Base-by-base conservation (phyloP, 192 early-diverging fungal genomes). In the Coemansia sp. region DNA sequence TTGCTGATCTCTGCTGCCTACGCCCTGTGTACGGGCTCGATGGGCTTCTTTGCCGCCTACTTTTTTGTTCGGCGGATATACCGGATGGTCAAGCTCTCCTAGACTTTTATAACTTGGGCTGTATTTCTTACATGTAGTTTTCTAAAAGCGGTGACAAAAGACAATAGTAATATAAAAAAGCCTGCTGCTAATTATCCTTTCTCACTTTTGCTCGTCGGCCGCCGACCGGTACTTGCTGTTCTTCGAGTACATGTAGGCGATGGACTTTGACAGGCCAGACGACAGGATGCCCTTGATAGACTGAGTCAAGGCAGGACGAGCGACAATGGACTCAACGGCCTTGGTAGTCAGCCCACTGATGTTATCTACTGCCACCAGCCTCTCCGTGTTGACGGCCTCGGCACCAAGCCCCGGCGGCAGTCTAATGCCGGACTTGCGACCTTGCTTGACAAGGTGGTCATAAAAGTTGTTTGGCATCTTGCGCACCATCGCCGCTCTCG, bases 281-380 rank as follows among this genome's bases (percentile, higher is more conserved):
- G 96, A 94, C 19, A 96, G 68, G 29, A 98, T 77, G 1, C 98
- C 98, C 80, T 99, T 99, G 60, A 90, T 59, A 27, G 94, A 92
- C 79, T 99, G 97, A 1, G 91, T 88, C 20, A 99, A 65, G 6
- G 96, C 94, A 0, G 96, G 92, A 11, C 86, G 67, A n/a, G 85
- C 79, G 12, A 95, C 89, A 59, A 91, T 93, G 47, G 87, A 68
- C 59, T 77, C 73, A 61, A 89, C 62, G 35, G 89, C 86, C 86
- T 83, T 70, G 43, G 45, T 45, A 32, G 76, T 37, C 51, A 88
- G 59, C 29, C 64, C 32, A 51, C 63, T 36, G 60, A 85, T 69
- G 47, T 80, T 59, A 40, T 63, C 68, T 62, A 86, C 46, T 39
- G 38, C 22, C 45, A 76, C 72, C 51, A 75, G 45, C 41, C 47